Conservation (phyloP, 352 stramenopile genomes). For the Halophytophthora polymorphica region DNA sequence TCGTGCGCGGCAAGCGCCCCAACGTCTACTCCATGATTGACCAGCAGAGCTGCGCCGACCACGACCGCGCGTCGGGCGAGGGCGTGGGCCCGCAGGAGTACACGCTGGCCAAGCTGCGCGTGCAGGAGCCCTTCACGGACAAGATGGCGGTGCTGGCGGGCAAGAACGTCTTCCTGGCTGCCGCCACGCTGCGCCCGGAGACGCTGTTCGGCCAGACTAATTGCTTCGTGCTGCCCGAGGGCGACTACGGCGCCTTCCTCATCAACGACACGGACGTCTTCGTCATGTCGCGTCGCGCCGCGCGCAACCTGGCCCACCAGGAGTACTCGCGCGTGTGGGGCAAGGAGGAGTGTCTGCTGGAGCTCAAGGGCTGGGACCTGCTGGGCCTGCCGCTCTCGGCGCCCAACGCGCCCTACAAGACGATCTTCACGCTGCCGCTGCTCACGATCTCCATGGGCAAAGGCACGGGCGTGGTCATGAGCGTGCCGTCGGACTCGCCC, state of each 20-base stretch:
- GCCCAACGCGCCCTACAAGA: conserved; percentile 96
- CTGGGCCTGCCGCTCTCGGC: conserved; percentile 94
- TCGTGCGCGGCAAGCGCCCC: conserved; percentile 95
- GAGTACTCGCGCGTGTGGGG: conserved; percentile 88
- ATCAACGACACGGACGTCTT: conserved; percentile 94
- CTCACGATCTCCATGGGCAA: conserved; percentile 99
- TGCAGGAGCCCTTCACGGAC: conserved; percentile 77
- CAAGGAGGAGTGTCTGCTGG: conserved; percentile 84
- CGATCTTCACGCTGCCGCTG: conserved; percentile 99
- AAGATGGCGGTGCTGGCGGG: conserved; percentile 73
- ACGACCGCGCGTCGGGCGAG: conserved; percentile 98
- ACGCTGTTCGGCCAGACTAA: conserved; percentile 99
- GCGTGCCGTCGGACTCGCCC: conserved; percentile 97
- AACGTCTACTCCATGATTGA: conserved; percentile 98
- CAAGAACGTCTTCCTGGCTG: conserved; percentile 96
- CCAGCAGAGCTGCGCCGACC: conserved; percentile 98
- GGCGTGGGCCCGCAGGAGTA: conserved; percentile 99
- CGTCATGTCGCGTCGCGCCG: conserved; percentile 92
- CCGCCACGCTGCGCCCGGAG: conserved; percentile 98
- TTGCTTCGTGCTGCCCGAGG: conserved; percentile 98
- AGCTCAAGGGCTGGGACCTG: conserved; percentile 96
- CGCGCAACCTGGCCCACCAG: conserved; percentile 96
- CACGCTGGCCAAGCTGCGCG: conserved; percentile 97
- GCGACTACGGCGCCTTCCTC: conserved; percentile 98
- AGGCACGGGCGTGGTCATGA: conserved; percentile 99